Conservation (phyloP, 768 basidiomycete species). For the Botryobasidium botryosum region DNA sequence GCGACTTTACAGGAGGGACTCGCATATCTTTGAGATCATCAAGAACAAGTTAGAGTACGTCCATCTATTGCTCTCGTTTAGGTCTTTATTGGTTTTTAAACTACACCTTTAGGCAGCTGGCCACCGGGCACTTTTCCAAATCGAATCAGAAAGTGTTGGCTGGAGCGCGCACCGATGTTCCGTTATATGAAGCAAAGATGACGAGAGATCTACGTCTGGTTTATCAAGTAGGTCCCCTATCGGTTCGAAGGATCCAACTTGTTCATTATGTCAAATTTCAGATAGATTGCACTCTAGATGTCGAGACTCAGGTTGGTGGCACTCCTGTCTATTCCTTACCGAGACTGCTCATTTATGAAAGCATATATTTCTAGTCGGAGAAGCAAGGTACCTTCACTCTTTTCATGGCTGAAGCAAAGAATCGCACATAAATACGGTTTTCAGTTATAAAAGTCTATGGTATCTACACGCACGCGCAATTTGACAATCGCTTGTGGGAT, state of each 20-base stretch:
- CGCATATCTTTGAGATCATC: background rate
- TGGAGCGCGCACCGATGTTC: conserved; percentile 28
- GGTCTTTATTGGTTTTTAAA: background rate
- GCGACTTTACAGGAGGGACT: background rate
- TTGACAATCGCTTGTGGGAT: conserved; percentile 31
- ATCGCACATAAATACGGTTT: no score
- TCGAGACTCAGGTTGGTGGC: background rate
- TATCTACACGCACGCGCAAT: conserved; percentile 32
- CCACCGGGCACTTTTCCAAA: conserved; percentile 47
- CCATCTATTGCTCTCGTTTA: background rate
- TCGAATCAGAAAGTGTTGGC: conserved; percentile 50
- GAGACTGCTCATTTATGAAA: no score
- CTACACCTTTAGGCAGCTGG: conserved; percentile 35
- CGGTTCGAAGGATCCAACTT: no score
- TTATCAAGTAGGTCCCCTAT: no score
- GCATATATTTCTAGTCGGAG: no score
- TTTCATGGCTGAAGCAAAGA: background rate
- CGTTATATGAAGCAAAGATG: conserved; percentile 56
- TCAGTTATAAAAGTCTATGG: conserved; percentile 26
- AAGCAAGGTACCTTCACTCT: background rate
- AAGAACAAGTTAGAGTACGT: background rate
- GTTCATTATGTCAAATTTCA: no score
- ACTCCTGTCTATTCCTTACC: no score
- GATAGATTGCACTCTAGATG: background rate
- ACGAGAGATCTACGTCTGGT: conserved; percentile 34